These are phyloP conservation scores for Neofusicoccum cordaticola DNA, from an alignment of 2,329 filamentous ascomycete genomes.

Conservation along the genomic window DNA sequence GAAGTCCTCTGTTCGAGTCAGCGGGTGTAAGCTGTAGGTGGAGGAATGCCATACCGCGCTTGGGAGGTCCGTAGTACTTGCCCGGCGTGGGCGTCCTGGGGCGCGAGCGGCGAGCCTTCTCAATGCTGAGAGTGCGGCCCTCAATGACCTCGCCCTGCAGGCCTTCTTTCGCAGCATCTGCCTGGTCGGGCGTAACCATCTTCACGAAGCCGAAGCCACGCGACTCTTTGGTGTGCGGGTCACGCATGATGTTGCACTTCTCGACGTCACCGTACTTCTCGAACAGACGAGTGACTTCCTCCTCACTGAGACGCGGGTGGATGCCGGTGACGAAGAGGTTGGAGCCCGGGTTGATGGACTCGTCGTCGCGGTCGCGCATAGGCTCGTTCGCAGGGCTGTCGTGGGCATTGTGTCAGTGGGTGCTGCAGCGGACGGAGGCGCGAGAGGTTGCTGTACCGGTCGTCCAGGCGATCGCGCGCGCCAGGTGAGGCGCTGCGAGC, in stretches of 20 bases:
- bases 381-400: conserved; percentile 50
- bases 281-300: conserved; percentile 90
- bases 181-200: conserved; percentile 93
- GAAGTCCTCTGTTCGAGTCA: conserved; percentile 38
- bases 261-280: conserved; percentile 99
- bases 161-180: conserved; percentile 93
- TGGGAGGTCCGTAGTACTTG: conserved; percentile 98
- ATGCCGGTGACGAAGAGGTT: conserved; percentile 99
- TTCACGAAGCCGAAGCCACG: conserved; percentile 99
- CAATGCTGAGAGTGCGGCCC: conserved; percentile 93
- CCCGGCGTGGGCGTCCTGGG: conserved; percentile 95
- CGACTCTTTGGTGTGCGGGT: conserved; percentile 97
- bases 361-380: conserved; percentile 58
- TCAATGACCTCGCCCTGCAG: conserved; percentile 94
- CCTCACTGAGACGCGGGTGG: conserved; percentile 84
- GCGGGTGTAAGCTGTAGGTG: neutral
- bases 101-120: conserved; percentile 94
- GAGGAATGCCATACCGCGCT: conserved; percentile 69
- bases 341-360: conserved; percentile 85
- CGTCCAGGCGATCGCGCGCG: conserved; percentile 45
- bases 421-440: conserved; percentile 15
- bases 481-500: conserved; percentile 65
- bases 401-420: conserved; percentile 20
- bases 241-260: conserved; percentile 99
- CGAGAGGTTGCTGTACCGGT: conserved; percentile 30